A percentile compares a stretch with the other conserved stretches of the same genome.
These are phyloP conservation scores for Pleurotus ostreatus DNA, from an alignment of 768 basidiomycete genomes.

Conservation along the genomic window DNA sequence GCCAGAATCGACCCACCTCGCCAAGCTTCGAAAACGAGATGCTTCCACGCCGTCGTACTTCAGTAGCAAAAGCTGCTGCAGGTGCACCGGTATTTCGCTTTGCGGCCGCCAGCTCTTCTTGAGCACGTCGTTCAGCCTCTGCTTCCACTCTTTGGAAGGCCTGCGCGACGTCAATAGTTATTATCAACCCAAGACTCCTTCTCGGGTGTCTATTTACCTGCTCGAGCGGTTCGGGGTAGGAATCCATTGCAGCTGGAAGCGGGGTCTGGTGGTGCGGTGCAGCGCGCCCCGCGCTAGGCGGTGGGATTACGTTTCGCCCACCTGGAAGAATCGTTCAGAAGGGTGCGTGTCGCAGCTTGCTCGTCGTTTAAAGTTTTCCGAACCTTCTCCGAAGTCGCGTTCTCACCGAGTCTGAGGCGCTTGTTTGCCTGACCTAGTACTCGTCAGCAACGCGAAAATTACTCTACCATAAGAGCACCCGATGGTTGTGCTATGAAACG, in stretches of 20 bases:
- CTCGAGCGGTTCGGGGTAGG: constrained; percentile 7
- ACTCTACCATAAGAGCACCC: too few relatives aligned
- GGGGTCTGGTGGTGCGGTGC: not conserved
- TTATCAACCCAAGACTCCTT: not conserved
- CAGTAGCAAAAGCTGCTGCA: not conserved
- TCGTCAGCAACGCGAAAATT: not conserved
- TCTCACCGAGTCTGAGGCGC: not conserved
- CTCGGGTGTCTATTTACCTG: not conserved
- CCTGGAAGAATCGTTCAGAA: constrained; percentile 1
- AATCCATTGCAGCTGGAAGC: not conserved
- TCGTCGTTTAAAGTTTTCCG: constrained; percentile 4
- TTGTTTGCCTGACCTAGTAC: not conserved
- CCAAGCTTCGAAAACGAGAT: constrained; percentile 7
- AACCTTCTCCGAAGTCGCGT: constrained; percentile 2
- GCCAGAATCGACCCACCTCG: not conserved
- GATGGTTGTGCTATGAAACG: too few relatives aligned
- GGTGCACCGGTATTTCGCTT: constrained; percentile 1
- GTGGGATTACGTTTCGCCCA: constrained; percentile 1
- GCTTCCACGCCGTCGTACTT: constrained; percentile 5
- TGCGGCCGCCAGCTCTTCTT: not conserved
- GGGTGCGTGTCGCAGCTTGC: not conserved
- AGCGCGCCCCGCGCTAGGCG: not conserved
- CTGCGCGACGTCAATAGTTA: not conserved
- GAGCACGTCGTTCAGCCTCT: constrained; percentile 6
- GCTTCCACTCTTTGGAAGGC: constrained; percentile 9